phyloP scores from a whole-genome alignment of 2,329 filamentous ascomycete genomes.

The Colletotrichum magnum region DNA sequence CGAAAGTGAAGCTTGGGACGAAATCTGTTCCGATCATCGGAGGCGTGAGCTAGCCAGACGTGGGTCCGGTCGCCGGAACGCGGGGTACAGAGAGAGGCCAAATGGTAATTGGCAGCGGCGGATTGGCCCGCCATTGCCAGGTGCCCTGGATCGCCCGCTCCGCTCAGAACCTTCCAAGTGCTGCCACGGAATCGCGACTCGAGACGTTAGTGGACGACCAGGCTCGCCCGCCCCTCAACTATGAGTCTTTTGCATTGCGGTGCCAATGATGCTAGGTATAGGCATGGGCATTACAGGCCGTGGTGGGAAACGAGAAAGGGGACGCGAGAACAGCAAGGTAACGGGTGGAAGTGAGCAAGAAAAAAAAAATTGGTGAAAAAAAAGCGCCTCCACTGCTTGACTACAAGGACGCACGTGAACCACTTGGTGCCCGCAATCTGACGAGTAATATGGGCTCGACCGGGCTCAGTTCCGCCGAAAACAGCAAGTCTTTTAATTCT shows the following conservation, averaged over 20 bases:
- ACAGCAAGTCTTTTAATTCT: slow-evolving; percentile 32
- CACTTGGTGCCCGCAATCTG: slow-evolving; percentile 32
- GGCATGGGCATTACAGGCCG: too few species aligned
- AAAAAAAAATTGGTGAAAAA: neutral
- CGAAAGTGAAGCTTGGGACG: slow-evolving; percentile 29
- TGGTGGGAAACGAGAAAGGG: too few species aligned
- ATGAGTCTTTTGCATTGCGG: slow-evolving; percentile 10
- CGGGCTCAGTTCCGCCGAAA: slow-evolving; percentile 26
- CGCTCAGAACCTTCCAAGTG: slow-evolving; percentile 33
- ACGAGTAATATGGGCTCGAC: slow-evolving; percentile 35
- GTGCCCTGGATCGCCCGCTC: slow-evolving; percentile 23
- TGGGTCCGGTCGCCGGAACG: slow-evolving; percentile 53
- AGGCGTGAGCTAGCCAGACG: slow-evolving; percentile 40
- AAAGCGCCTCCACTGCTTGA: slow-evolving; percentile 16
- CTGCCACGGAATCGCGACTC: slow-evolving; percentile 14
- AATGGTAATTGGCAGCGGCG: slow-evolving; percentile 48
- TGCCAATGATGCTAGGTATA: too few species aligned
- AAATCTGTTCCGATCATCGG: slow-evolving; percentile 50
- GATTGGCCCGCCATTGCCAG: slow-evolving; percentile 46
- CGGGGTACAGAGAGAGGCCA: slow-evolving; percentile 48
- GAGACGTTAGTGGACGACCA: slow-evolving; percentile 5
- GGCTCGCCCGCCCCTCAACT: neutral
- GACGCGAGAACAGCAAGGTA: too few species aligned
- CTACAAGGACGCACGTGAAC: slow-evolving; percentile 25
- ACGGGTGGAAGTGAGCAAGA: neutral